Conservation (phyloP, 805 yeast species). For the Debaryomyces maramus region DNA sequence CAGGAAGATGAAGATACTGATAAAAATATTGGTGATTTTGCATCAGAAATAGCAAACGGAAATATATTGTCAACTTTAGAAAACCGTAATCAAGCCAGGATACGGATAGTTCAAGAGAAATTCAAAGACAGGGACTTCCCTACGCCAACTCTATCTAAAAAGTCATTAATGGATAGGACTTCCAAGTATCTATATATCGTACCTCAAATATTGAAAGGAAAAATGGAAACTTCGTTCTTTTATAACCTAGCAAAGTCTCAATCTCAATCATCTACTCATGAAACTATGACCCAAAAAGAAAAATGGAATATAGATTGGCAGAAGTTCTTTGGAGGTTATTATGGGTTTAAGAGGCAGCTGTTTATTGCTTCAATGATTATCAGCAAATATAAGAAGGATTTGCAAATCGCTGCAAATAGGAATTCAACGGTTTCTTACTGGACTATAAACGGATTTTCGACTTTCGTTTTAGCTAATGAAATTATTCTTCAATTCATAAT, state of each 20-base stretch:
- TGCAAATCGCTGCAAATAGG: constrained; percentile 24
- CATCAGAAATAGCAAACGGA: neutral
- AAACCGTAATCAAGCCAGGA: constrained; percentile 12
- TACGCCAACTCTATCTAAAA: constrained; percentile 26
- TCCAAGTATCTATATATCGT: constrained; percentile 32
- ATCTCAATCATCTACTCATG: constrained; percentile 36
- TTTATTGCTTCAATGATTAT: constrained; percentile 46
- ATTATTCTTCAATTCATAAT: constrained; percentile 51
- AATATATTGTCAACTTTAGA: constrained; percentile 14
- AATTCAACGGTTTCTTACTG: constrained; percentile 58
- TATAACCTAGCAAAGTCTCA: constrained; percentile 50
- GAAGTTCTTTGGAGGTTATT: constrained; percentile 56
- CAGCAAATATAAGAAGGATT: constrained; percentile 25
- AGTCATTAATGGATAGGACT: constrained; percentile 27
- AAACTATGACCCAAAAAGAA: constrained; percentile 48
- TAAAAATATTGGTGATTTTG: neutral
- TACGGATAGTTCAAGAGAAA: constrained; percentile 13
- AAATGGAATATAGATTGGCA: constrained; percentile 47
- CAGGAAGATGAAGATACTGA: neutral
- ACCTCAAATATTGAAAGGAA: constrained; percentile 45
- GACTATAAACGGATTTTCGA: constrained; percentile 55
- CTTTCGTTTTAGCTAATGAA: constrained; percentile 65
- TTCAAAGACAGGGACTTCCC: constrained; percentile 20
- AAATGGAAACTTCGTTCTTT: constrained; percentile 43
- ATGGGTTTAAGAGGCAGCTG: constrained; percentile 59